Evolutionary conservation across 805 yeast genomes (phyloP).

Genomic region (Zygosaccharomyces lentus): DNA sequence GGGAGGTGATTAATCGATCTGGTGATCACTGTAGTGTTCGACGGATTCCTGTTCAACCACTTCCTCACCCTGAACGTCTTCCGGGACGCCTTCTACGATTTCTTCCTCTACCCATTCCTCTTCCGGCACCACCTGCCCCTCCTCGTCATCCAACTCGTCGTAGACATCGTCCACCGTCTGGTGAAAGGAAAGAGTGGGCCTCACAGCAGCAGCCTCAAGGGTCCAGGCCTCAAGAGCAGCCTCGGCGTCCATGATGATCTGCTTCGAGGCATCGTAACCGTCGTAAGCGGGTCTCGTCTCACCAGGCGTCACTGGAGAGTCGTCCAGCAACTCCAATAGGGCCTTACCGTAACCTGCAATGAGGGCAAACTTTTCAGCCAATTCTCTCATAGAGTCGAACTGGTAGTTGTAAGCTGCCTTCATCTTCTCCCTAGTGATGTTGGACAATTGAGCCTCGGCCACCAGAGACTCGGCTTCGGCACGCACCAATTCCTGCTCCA

Average conservation of each 20-base stretch:
- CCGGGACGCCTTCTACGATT: conserved; percentile 2
- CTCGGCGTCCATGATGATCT: conserved; percentile 95
- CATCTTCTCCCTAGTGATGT: conserved; percentile 95
- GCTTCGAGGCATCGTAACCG: conserved; percentile 97
- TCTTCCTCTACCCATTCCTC: conserved; percentile 26
- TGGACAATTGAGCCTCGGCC: conserved; percentile 97
- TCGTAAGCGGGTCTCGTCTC: conserved; percentile 98
- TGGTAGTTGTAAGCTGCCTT: conserved; percentile 97
- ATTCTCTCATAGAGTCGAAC: conserved; percentile 92
- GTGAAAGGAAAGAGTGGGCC: conserved; percentile 85
- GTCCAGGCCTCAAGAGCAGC: conserved; percentile 96
- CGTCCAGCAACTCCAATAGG: conserved; percentile 89
- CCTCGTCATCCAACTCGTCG: conserved; percentile 45
- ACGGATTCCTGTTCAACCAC: conserved; percentile 3
- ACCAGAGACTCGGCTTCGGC: conserved; percentile 99
- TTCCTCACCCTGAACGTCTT: conserved; percentile 2
- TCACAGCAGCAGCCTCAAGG: conserved; percentile 88
- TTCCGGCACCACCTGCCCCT: conserved; percentile 40
- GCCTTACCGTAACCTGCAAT: conserved; percentile 99
- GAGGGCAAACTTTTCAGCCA: conserved; percentile 91
- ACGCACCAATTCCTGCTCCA: conserved; percentile 97
- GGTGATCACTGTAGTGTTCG: neutral
- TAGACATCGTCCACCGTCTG: conserved; percentile 64
- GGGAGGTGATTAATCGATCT: neutral
- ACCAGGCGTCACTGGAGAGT: conserved; percentile 97